Conservation (phyloP, 176 grass and related monocot genomes). For the Raddia guianensis region DNA sequence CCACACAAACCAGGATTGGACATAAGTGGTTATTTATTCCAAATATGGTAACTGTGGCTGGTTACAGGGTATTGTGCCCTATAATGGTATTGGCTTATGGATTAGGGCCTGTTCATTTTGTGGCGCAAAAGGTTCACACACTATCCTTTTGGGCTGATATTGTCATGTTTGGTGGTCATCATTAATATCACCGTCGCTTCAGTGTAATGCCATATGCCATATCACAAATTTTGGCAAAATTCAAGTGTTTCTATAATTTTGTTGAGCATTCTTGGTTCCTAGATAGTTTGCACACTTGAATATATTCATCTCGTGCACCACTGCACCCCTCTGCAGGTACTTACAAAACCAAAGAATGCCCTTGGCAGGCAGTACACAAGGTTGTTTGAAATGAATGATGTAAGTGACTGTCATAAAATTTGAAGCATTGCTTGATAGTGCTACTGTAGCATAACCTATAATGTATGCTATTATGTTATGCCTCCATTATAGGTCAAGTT, state of each 20-base stretch:
- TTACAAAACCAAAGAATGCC: slow-evolving; percentile 69
- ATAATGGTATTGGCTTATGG: not conserved
- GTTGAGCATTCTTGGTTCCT: slow-evolving; percentile 27
- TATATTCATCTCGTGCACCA: too few species aligned
- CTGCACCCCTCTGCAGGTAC: slow-evolving; percentile 45
- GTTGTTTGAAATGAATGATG: slow-evolving; percentile 82
- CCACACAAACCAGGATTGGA: not conserved
- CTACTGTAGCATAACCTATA: slow-evolving; percentile 4
- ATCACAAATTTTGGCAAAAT: slow-evolving; percentile 6
- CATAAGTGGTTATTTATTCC: not conserved
- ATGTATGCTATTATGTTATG: not conserved
- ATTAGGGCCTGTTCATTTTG: not conserved
- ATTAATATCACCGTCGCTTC: slow-evolving; percentile 3
- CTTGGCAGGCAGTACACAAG: slow-evolving; percentile 66
- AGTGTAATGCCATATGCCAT: not conserved
- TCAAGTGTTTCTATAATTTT: slow-evolving; percentile 25
- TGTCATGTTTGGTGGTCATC: not conserved
- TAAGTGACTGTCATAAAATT: slow-evolving; percentile 26
- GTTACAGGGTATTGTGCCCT: not conserved
- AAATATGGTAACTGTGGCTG: not conserved
- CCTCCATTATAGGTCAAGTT: slow-evolving; percentile 56
- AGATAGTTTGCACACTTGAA: not conserved
- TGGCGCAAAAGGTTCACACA: not conserved
- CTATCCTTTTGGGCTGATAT: not conserved
- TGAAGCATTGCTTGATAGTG: not conserved